phyloP scores from a whole-genome alignment of 1,139 yeast species.

The Groenewaldozyma auringiensis region DNA sequence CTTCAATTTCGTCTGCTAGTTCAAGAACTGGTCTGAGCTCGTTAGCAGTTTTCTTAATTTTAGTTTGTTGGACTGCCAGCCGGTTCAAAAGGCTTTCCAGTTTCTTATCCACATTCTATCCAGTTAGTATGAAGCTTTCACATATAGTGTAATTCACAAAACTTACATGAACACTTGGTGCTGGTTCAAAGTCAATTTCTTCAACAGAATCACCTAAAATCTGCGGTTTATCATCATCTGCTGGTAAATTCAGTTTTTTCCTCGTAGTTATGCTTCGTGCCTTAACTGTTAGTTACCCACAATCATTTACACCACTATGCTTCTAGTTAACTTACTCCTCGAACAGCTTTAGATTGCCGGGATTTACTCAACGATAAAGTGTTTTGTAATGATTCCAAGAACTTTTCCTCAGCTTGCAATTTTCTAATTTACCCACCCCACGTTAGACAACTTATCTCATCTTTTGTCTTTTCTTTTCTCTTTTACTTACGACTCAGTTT shows the following conservation, averaged over 20 bases:
- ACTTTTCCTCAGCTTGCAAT: conserved; percentile 9
- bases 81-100: background rate
- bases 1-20: background rate
- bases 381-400: conserved; percentile 6
- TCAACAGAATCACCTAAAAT: background rate
- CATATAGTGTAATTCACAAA: background rate
- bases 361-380: conserved; percentile 1
- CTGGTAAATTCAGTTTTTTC: background rate
- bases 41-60: background rate
- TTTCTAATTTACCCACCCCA: conserved; percentile 7
- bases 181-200: background rate
- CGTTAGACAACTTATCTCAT: background rate
- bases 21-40: background rate
- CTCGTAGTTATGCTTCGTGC: background rate
- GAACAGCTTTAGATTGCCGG: conserved; percentile 3
- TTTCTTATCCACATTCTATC: background rate
- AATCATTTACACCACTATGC: too few relatives aligned
- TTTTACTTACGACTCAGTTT: conserved; percentile 15
- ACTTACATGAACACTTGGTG: background rate
- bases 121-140: background rate
- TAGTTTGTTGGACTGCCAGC: background rate
- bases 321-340: conserved; percentile 4
- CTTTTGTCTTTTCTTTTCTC: background rate
- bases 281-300: background rate
- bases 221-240: background rate